Percentiles rank a stretch among this genome's conserved stretches.
phyloP scores from a whole-genome alignment of 2,329 filamentous ascomycete genomes.

The Plectosphaerella sp. region DNA sequence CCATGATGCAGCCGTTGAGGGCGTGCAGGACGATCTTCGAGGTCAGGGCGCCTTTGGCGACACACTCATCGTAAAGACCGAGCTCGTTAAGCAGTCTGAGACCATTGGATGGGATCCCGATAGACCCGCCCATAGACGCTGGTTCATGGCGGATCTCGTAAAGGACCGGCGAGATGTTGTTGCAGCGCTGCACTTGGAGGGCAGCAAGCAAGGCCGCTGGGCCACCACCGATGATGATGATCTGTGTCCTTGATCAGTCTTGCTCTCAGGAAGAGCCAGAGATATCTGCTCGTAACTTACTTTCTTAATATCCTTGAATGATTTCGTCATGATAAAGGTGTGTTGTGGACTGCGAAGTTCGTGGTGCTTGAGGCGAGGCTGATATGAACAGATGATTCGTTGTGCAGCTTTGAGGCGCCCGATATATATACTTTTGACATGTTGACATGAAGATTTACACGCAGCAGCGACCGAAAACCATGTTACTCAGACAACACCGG shows the following conservation, averaged over 20 bases:
- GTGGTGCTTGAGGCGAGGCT: too few species aligned
- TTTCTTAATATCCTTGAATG: too few species aligned
- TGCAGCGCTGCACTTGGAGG: slow-evolving; percentile 1
- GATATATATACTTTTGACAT: too few species aligned
- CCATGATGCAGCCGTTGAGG: slow-evolving; percentile 1
- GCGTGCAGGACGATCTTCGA: slow-evolving; percentile 2
- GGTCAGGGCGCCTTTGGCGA: slow-evolving; percentile 3
- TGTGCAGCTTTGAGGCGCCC: too few species aligned
- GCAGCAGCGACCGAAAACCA: too few species aligned
- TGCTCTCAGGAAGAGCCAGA: too few species aligned
- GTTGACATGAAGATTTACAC: too few species aligned
- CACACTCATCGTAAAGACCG: neutral
- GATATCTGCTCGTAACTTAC: too few species aligned
- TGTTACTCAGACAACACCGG: too few species aligned
- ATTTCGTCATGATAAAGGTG: too few species aligned
- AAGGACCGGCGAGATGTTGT: neutral
- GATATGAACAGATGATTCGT: too few species aligned
- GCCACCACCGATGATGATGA: slow-evolving; percentile 13
- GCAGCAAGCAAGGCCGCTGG: slow-evolving; percentile 18
- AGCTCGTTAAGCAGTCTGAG: slow-evolving; percentile 4
- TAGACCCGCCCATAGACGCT: slow-evolving; percentile 2
- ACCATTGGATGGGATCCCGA: slow-evolving; percentile 7
- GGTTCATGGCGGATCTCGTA: slow-evolving; percentile 5
- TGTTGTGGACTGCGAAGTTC: too few species aligned
- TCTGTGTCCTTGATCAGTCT: neutral